A percentile compares a stretch with the other conserved stretches of the same genome.
Conservation (phyloP, 306 rosid genomes). For the Prinsepia uniflora region DNA sequence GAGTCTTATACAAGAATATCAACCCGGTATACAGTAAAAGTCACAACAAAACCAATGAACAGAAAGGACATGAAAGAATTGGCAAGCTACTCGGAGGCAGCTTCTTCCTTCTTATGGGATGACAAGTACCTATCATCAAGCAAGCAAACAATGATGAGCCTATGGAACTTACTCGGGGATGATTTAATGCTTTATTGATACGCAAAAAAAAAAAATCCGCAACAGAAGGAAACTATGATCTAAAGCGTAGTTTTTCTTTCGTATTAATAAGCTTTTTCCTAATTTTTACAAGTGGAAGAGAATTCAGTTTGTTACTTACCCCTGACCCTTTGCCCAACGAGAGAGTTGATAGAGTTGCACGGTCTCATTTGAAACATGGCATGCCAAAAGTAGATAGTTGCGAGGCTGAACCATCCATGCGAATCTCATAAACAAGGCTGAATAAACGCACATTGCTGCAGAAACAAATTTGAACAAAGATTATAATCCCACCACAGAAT, state of each 20-base stretch:
- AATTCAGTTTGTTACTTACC: conserved; percentile 24
- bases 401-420: conserved; percentile 80
- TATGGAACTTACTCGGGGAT: too few species aligned
- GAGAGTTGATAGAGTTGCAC: conserved; percentile 69
- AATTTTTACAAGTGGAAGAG: background rate
- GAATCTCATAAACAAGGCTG: conserved; percentile 63
- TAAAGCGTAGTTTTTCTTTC: too few species aligned
- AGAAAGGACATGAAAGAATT: conserved; percentile 2
- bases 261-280: background rate
- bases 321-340: conserved; percentile 61
- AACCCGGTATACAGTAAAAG: background rate
- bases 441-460: conserved; percentile 72
- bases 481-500: conserved; percentile 3
- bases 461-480: conserved; percentile 9
- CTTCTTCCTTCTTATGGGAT: conserved; percentile 44
- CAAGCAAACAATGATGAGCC: conserved; percentile 5
- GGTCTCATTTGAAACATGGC: conserved; percentile 68
- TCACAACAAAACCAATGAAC: background rate
- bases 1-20: background rate
- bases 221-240: too few species aligned
- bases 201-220: too few species aligned
- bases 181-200: too few species aligned
- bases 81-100: conserved; percentile 36
- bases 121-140: conserved; percentile 40
- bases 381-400: conserved; percentile 54